Conservation (phyloP, 345 rosid species). For the Populus euphratica region DNA sequence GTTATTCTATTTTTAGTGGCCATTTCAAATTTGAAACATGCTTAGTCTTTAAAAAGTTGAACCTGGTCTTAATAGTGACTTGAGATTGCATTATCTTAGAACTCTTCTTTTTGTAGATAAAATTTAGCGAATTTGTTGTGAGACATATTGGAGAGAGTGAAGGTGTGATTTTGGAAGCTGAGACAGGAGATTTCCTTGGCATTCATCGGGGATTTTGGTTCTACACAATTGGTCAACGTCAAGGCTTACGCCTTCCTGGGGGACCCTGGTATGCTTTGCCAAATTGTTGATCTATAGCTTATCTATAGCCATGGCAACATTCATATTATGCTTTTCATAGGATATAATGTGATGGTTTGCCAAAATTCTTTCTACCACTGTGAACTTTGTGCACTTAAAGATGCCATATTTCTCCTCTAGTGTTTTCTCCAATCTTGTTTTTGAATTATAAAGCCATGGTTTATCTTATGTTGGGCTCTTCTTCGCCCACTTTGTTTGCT, state of each 20-base stretch:
- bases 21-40: background rate
- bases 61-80: background rate
- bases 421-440: background rate
- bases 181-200: constrained; percentile 85
- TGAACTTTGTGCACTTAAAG: background rate
- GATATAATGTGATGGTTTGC: background rate
- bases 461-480: background rate
- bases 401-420: background rate
- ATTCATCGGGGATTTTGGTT: constrained; percentile 89
- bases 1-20: background rate
- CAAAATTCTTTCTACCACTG: background rate
- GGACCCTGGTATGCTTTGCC: constrained; percentile 80
- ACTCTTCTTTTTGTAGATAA: constrained; percentile 45
- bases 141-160: constrained; percentile 90
- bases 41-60: background rate
- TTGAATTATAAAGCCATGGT: background rate
- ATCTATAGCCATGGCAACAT: background rate
- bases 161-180: constrained; percentile 89
- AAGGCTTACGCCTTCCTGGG: constrained; percentile 85
- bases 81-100: background rate
- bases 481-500: background rate
- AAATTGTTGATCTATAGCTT: too few relatives aligned
- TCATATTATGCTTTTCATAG: background rate
- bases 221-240: constrained; percentile 94
- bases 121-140: constrained; percentile 84